These are phyloP conservation scores for Gnomoniopsis sp. DNA, from an alignment of 2,329 filamentous ascomycete genomes.

Conservation along the genomic window DNA sequence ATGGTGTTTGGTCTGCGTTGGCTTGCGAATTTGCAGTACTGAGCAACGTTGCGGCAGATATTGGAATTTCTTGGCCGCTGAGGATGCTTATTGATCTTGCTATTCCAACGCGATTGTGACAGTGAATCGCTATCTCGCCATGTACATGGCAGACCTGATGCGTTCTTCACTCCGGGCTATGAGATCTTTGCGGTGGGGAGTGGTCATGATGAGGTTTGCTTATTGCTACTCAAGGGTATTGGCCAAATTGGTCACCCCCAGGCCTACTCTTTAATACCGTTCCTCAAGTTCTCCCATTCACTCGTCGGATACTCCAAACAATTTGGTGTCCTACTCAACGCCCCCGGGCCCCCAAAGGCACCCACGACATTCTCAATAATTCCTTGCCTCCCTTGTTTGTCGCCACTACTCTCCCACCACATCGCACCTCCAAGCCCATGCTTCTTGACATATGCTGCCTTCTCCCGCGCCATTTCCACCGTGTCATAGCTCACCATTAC, in stretches of 20 bases:
- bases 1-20: too few relatives aligned
- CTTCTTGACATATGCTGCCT: constrained; percentile 68
- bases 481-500: constrained; percentile 81
- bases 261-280: constrained; percentile 50
- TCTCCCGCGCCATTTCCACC: constrained; percentile 60
- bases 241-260: neutral
- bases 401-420: constrained; percentile 93
- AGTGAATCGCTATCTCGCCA: neutral
- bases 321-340: constrained; percentile 53
- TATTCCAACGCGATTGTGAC: too few relatives aligned
- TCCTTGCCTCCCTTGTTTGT: constrained; percentile 62
- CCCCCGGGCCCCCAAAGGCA: constrained; percentile 49
- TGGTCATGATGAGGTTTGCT: neutral
- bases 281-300: constrained; percentile 68
- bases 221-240: neutral
- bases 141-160: neutral
- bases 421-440: constrained; percentile 79
- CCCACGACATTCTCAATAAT: constrained; percentile 65
- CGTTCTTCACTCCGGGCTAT: too few relatives aligned
- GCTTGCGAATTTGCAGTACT: too few relatives aligned
- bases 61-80: too few relatives aligned
- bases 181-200: constrained; percentile 4
- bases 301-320: constrained; percentile 60
- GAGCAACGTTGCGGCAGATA: too few relatives aligned
- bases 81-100: too few relatives aligned